Conservation (phyloP, 306 rosid genomes). For the Quercus glauca region DNA sequence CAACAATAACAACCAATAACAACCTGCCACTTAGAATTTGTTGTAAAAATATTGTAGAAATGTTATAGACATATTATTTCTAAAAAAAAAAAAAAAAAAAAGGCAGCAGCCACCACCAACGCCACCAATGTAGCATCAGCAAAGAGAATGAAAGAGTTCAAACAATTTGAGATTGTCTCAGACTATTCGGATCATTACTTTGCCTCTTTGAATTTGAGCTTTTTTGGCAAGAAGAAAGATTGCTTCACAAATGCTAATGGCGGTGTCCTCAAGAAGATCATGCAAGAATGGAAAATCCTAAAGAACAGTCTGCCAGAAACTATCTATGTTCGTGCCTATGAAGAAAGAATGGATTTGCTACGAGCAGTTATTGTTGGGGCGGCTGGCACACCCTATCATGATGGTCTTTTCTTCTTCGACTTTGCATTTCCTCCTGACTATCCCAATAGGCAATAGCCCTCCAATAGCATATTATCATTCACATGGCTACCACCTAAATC, state of each 20-base stretch:
- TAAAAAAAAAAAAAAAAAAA: no score
- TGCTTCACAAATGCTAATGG: background rate
- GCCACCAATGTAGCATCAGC: no score
- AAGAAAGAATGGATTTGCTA: background rate
- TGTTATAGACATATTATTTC: no score
- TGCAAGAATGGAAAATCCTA: background rate
- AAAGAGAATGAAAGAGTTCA: background rate
- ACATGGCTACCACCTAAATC: background rate
- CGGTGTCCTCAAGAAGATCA: background rate
- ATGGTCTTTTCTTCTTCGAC: conserved; percentile 3
- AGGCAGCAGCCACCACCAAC: no score
- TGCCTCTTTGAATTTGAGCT: no score
- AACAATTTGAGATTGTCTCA: background rate
- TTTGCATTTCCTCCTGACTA: background rate
- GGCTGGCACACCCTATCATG: conserved; percentile 1
- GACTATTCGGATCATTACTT: background rate
- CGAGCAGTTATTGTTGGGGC: background rate
- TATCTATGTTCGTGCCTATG: background rate
- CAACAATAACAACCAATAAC: no score
- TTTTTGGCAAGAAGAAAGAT: background rate
- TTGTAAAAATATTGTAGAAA: no score
- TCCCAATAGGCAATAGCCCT: background rate
- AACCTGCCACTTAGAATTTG: no score
- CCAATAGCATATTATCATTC: background rate
- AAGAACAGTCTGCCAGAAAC: background rate